These are phyloP conservation scores for Wallacemonas sp. DNA, from an alignment of 208 protist species.

Conservation along the genomic window DNA sequence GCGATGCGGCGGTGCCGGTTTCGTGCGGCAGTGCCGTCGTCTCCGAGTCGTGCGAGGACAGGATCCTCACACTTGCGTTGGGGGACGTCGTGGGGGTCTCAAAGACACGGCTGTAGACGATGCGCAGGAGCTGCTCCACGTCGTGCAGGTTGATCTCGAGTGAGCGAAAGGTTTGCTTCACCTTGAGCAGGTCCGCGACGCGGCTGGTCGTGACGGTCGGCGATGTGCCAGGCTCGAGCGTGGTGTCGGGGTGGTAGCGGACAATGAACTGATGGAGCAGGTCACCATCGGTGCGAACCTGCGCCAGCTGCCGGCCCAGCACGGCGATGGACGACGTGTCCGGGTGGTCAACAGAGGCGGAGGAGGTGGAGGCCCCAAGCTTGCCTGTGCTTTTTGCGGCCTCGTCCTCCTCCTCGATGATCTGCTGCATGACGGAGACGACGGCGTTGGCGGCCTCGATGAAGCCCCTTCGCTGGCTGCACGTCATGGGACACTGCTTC, in stretches of 20 bases:
- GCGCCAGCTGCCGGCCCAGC: not conserved
- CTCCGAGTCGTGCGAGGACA: not conserved
- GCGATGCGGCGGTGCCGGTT: not conserved
- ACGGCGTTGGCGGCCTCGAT: slow-evolving; percentile 6
- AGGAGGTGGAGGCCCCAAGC: not conserved
- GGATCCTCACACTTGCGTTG: not conserved
- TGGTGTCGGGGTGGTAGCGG: slow-evolving; percentile 4
- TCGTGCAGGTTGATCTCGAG: slow-evolving; percentile 36
- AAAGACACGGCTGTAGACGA: slow-evolving; percentile 29
- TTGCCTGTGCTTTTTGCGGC: not conserved
- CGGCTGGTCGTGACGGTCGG: slow-evolving; percentile 10
- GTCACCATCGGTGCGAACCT: slow-evolving; percentile 4
- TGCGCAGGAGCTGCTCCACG: slow-evolving; percentile 44
- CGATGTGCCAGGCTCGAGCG: slow-evolving; percentile 3
- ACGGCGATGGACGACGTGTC: slow-evolving; percentile 7
- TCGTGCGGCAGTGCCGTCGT: not conserved
- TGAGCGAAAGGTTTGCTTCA: slow-evolving; percentile 40
- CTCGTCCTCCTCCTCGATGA: slow-evolving; percentile 6
- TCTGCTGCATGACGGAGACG: slow-evolving; percentile 4
- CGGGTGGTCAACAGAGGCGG: not conserved
- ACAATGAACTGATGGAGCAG: slow-evolving; percentile 7
- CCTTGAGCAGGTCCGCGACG: slow-evolving; percentile 22
- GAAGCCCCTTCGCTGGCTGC: slow-evolving; percentile 12
- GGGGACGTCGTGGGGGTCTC: not conserved
- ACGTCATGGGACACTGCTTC: slow-evolving; percentile 13